Percentiles rank a stretch among this genome's conserved stretches.
These are phyloP conservation scores for Ophiostoma sp. DNA, from an alignment of 2,329 filamentous ascomycete species.

Conservation along the genomic window DNA sequence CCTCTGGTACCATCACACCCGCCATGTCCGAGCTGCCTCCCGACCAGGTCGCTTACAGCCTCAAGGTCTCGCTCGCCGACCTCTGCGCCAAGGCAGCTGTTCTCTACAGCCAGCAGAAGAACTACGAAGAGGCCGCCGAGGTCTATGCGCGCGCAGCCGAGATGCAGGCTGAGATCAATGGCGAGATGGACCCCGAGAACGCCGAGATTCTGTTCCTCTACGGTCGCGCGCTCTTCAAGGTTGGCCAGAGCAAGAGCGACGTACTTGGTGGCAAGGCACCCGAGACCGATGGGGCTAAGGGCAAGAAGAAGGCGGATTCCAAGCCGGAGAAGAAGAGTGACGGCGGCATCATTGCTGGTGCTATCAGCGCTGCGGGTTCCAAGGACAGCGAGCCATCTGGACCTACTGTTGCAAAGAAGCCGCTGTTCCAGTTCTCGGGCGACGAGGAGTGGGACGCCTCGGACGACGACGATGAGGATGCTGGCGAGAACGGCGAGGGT, in stretches of 20 bases:
- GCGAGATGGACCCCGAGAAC: constrained; percentile 84
- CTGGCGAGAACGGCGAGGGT: constrained; percentile 30
- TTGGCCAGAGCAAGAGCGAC: constrained; percentile 90
- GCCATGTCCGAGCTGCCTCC: constrained; percentile 32
- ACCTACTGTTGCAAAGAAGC: constrained; percentile 54
- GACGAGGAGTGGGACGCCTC: constrained; percentile 89
- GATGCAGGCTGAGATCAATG: constrained; percentile 84
- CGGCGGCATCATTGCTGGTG: constrained; percentile 38
- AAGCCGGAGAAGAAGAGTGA: constrained; percentile 40
- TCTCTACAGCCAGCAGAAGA: constrained; percentile 80
- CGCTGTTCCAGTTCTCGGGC: constrained; percentile 85
- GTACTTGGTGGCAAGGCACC: constrained; percentile 78
- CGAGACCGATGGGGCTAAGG: constrained; percentile 40
- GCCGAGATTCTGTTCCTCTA: constrained; percentile 93
- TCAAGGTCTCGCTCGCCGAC: constrained; percentile 65
- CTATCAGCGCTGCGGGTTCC: constrained; percentile 35
- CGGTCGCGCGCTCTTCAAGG: constrained; percentile 86
- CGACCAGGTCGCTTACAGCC: constrained; percentile 33
- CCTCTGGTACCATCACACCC: constrained; percentile 33
- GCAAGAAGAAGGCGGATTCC: constrained; percentile 38
- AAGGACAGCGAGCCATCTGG: constrained; percentile 22
- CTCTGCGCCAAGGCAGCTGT: constrained; percentile 74
- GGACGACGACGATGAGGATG: constrained; percentile 57
- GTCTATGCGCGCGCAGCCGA: constrained; percentile 84
- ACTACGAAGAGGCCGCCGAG: constrained; percentile 75